Base-by-base conservation (phyloP, 805 yeast genomes). In the Teunomyces pallodes region DNA sequence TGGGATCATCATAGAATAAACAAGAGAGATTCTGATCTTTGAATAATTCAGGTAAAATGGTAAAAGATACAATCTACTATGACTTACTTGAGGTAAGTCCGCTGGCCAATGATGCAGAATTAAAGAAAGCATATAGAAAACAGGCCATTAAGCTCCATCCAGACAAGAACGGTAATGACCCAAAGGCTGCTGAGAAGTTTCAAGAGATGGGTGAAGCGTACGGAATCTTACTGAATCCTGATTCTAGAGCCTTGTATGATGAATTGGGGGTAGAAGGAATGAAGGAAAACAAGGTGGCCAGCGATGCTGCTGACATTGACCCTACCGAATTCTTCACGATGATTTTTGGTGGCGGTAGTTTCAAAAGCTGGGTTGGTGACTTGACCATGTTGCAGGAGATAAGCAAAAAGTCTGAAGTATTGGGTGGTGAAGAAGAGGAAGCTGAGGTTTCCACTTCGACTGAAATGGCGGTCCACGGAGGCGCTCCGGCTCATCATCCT, bases 91-190 rank as follows among this genome's bases (percentile, higher is more conserved):
- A 81, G 32, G 85, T 92, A 13, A 57, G 69, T 24, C 76, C 84
- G 16, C 79, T 79, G 9, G 97, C 97, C 14, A 77, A 87, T 0
- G 84, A 84, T 4, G 73, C 80, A 9, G 96, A 94, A 54, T 88
- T 94, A 67, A 94, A 94, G 68, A 90, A 90, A 65, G 96, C 97
- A 0, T 94, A 94, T 67, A 79, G 99, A 53, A 87, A 87, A 64
- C 83, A 83, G 65, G 98, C 98, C 6, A 86, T 92, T 67, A 76
- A 75, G 49, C 87, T 88, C 44, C 99, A 92, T 66, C 99, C 99
- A 1, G 99, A 94, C 66, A 94, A 94, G 72, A 90, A 92, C 61
- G 96, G 96, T n/a, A 84, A 87, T 59, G 96, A 94, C 64, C 95
- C 94, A 36, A 79, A 81, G 9, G 99, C 99, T 12, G 90, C 92